These are phyloP conservation scores for Podospora appendiculata DNA, from an alignment of 495 filamentous ascomycete genomes.

Conservation along the genomic window DNA sequence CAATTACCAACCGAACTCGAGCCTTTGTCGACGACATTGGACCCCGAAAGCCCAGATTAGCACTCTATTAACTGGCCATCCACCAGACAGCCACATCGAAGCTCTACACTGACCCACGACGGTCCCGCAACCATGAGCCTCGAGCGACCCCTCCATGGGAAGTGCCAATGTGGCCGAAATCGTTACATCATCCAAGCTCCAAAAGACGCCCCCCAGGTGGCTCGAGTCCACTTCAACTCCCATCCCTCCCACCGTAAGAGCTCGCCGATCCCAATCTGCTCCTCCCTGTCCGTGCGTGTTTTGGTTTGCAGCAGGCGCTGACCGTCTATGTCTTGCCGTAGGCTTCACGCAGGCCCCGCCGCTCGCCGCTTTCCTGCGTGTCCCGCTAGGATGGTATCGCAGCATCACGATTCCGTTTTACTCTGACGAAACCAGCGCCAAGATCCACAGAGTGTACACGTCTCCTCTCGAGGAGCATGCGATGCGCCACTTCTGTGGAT, in stretches of 20 bases:
- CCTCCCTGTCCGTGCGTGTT: too few species aligned
- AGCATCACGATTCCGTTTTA: conserved; percentile 64
- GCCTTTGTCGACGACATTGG: too few species aligned
- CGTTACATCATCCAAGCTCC: conserved; percentile 69
- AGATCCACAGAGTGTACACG: conserved; percentile 66
- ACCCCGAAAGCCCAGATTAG: too few species aligned
- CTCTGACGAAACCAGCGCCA: conserved; percentile 64
- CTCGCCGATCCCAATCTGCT: not conserved
- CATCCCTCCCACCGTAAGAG: conserved; percentile 54
- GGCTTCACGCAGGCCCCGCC: conserved; percentile 64
- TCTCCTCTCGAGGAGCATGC: conserved; percentile 48
- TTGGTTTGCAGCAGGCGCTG: too few species aligned
- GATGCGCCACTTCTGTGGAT: conserved; percentile 79
- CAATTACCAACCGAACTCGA: too few species aligned
- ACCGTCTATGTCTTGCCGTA: conserved; percentile 16
- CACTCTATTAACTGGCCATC: too few species aligned
- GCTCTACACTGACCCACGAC: too few species aligned
- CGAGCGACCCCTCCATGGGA: conserved; percentile 53
- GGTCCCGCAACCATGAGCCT: conserved; percentile 29
- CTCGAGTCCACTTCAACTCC: conserved; percentile 64
- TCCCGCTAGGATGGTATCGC: conserved; percentile 70
- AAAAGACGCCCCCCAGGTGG: conserved; percentile 38
- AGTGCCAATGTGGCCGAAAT: conserved; percentile 81
- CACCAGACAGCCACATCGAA: too few species aligned
- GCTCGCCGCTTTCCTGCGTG: conserved; percentile 68